These are phyloP conservation scores for Plasmodium vinckei DNA, from an alignment of 169 alveolate species.

Conservation along the genomic window DNA sequence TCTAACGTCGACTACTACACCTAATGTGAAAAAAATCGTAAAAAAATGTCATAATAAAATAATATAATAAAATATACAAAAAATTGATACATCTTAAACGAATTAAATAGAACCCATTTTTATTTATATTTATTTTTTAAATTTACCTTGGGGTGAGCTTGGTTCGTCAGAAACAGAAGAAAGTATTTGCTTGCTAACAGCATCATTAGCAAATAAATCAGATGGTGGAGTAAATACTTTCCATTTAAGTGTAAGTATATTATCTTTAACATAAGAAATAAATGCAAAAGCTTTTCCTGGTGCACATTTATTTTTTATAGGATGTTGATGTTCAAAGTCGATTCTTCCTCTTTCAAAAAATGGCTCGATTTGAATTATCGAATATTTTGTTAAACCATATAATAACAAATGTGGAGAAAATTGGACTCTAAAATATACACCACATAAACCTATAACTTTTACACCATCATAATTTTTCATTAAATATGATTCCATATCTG, in stretches of 20 bases:
- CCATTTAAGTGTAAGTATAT: constrained; percentile 33
- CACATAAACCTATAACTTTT: constrained; percentile 50
- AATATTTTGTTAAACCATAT: constrained; percentile 21
- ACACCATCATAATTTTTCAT: constrained; percentile 38
- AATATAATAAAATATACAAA: background rate
- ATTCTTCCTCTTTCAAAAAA: constrained; percentile 15
- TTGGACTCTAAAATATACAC: constrained; percentile 21
- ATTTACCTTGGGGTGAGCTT: background rate
- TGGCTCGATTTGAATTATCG: constrained; percentile 23
- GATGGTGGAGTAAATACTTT: constrained; percentile 13
- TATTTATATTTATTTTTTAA: background rate
- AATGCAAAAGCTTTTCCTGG: constrained; percentile 16
- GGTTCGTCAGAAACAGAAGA: background rate
- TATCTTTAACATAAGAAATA: constrained; percentile 6
- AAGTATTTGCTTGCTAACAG: background rate
- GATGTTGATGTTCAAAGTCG: constrained; percentile 13
- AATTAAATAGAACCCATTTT: background rate
- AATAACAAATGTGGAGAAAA: constrained; percentile 32
- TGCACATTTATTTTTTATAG: constrained; percentile 13
- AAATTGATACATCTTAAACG: background rate
- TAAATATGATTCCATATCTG: constrained; percentile 25
- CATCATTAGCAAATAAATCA: background rate
- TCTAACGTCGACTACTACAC: constrained; percentile 12
- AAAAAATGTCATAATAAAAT: background rate
- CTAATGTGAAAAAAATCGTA: background rate